Evolutionary conservation across 768 basidiomycete species (phyloP), one percentile per base, ranked within the genome.

Genomic region (Agaricus subrufescens): DNA sequence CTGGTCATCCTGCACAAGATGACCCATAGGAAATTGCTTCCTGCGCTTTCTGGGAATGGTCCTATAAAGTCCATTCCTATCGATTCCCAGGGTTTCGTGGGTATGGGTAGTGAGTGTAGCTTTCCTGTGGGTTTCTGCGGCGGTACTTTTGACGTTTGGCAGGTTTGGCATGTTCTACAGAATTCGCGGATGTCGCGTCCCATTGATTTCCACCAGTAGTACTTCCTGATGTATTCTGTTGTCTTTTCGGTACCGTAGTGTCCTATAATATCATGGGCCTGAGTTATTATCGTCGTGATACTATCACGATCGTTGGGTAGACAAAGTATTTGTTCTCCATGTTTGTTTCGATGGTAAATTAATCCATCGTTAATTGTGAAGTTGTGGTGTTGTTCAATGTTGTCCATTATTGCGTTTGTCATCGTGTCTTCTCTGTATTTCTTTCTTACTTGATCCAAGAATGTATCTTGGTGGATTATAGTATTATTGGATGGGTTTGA

Each of bases 61-160:
- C 68, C 74, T 0, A 77, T 54, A 39, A 77, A 77, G 60, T 77
- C 75, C 49, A 78, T 73, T 0, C 67, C 69, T 0, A 78, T 73
- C 0, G 68, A 66, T 1, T 69, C 63, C 72, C 71, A 75, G 0
- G 74, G 76, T 3, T 58, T 52, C 0, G 50, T 60, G 0, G 70
- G 71, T 0, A 73, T 59, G 0, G 69, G 69, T 11, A 70, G 60
- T 1, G 59, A 44, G 34, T 73, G 70, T 0, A 73, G 58, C 9
- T 69, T 58, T 12, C 73, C 73, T 1, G 58, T 12, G 0, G 69
- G 69, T 25, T 48, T 34, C 5, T 54, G 27, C 29, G 58, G 65
- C 0, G 38, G 44, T 0, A 23, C 39, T 45, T 72, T 73, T 0
- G 67, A 30, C 10, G 37, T 37, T 29, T 66, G 63, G 46, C 71